Evolutionary conservation across 2,329 filamentous ascomycete species (phyloP).

Genomic region (Endoconidiophora laricicola): DNA sequence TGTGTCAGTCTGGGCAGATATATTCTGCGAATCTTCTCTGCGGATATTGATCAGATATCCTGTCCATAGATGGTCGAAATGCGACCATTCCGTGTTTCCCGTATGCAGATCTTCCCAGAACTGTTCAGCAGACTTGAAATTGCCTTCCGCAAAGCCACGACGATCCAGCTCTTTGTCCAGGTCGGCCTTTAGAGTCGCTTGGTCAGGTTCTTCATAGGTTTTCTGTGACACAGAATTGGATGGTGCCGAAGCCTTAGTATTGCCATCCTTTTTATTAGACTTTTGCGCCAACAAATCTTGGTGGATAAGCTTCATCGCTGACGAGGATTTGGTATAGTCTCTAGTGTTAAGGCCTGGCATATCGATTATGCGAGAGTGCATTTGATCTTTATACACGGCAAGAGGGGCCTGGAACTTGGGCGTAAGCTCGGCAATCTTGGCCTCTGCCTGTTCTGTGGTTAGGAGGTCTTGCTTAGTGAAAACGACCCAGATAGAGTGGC

Average conservation of each 20-base stretch:
- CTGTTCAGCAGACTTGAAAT: not conserved
- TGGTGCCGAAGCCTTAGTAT: no score
- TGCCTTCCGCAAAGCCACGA: not conserved
- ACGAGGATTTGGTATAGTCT: no score
- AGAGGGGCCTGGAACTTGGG: not conserved
- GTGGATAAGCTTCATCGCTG: no score
- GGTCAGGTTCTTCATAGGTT: no score
- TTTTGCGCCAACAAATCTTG: no score
- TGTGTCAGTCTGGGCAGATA: not conserved
- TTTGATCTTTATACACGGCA: not conserved
- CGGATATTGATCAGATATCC: not conserved
- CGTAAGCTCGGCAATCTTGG: not conserved
- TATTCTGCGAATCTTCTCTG: not conserved
- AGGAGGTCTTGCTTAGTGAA: constrained; percentile 3
- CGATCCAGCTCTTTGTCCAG: no score
- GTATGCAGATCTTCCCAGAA: not conserved
- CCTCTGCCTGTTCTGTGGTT: not conserved
- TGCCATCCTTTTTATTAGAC: no score
- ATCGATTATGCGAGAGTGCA: not conserved
- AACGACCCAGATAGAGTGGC: not conserved
- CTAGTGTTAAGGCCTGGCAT: not conserved
- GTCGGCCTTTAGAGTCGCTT: no score
- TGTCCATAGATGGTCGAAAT: constrained; percentile 1
- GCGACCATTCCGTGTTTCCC: not conserved
- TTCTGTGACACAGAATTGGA: no score